phyloP scores from a whole-genome alignment of 192 early-diverging fungal species.

The Backusella liffmaniae region DNA sequence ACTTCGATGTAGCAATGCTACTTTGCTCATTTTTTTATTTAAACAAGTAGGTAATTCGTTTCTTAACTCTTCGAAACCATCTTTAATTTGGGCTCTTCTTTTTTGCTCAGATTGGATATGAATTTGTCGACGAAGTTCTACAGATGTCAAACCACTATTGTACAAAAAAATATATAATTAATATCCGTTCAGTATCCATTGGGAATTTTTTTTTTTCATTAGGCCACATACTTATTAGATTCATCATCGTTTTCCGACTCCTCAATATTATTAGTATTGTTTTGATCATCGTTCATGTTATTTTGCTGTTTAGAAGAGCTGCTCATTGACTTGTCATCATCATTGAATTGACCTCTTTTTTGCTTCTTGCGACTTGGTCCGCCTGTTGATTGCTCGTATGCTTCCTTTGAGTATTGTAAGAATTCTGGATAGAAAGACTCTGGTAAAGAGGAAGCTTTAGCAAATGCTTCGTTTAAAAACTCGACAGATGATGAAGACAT shows the following conservation, averaged over 20 bases:
- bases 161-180: not conserved
- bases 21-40: constrained; percentile 43
- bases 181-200: not conserved
- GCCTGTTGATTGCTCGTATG: constrained; percentile 34
- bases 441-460: constrained; percentile 34
- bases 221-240: not conserved
- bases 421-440: constrained; percentile 38
- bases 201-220: not conserved
- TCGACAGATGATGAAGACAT: constrained; percentile 31
- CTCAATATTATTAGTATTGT: not conserved
- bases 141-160: constrained; percentile 16
- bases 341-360: not conserved
- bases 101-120: constrained; percentile 42
- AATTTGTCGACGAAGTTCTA: constrained; percentile 36
- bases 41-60: constrained; percentile 34
- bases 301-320: not conserved
- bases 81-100: constrained; percentile 40
- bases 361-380: constrained; percentile 21
- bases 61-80: constrained; percentile 39
- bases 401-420: constrained; percentile 34
- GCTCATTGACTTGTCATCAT: not conserved
- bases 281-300: constrained; percentile 1
- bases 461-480: constrained; percentile 32
- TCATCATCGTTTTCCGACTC: constrained; percentile 2
- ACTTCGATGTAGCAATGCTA: constrained; percentile 37